Base-by-base conservation (phyloP, 306 rosid species). In the Castanopsis chinensis region DNA sequence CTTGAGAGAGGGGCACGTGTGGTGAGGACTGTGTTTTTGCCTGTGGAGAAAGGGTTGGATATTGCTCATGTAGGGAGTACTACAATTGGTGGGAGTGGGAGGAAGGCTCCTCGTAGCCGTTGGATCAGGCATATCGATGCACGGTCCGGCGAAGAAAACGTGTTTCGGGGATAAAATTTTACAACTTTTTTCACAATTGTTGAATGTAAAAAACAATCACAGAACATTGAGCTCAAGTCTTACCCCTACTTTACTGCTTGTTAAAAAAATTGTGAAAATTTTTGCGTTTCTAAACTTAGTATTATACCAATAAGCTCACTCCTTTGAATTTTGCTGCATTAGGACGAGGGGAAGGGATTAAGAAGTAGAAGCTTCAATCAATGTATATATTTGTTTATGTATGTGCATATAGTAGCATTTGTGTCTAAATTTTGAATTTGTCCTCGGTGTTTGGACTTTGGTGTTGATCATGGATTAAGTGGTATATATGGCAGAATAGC, bases 1-100 rank as follows among this genome's bases (percentile, higher is more conserved):
- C 85, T 94, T 10, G 85, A 83, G 59, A 87, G 76, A 5, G 98
- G 96, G 60, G 87, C 93, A 67, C 91, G 96, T 35, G 88, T 94
- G 19, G 96, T 94, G 10, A 87, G 97, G 79, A 61, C 97, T 0
- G 93, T 89, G 73, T 87, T 89, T 56, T 86, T 92, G 43, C 98
- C 98, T 3, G 93, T 94, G 30, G 97, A 96, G 2, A 86, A 73
- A 33, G 98, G 98, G 11, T 86, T 94, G 86, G 97, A 92, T 81
- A 92, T 94, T 63, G 98, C 97, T 67, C 87, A 94, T 82, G 86
- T 94, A 53, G 98, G 97, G 13, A 85, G 94, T 69, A 72, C 17
- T 14, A 73, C 72, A 18, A 55, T 58, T 25, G 82, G 71, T 2
- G 76, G 55, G 3, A 76, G 6, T 27, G 1, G 76, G 1, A 59